These are phyloP conservation scores for Porcisia hertigi DNA, from an alignment of 208 protist genomes.

Conservation along the genomic window DNA sequence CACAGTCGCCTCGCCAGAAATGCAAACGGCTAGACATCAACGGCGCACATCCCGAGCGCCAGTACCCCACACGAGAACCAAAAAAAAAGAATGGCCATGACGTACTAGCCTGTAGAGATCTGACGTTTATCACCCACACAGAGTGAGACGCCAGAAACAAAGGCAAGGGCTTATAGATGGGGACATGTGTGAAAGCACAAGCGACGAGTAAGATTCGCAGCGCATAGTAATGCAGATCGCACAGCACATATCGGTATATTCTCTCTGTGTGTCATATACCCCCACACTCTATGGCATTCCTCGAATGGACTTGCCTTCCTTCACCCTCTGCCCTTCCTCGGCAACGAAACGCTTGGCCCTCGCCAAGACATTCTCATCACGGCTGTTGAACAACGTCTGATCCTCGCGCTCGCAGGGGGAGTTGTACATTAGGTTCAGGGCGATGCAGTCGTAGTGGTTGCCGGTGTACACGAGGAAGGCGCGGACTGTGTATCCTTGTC, in stretches of 20 bases:
- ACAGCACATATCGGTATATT: not conserved
- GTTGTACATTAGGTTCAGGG: slow-evolving; percentile 82
- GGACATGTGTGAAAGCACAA: too few species aligned
- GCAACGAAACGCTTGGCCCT: slow-evolving; percentile 80
- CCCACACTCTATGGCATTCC: not conserved
- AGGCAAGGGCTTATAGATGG: too few species aligned
- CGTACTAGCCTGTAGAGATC: too few species aligned
- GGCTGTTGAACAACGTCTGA: slow-evolving; percentile 86
- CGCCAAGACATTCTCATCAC: slow-evolving; percentile 72
- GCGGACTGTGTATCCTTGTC: slow-evolving; percentile 74
- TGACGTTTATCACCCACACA: too few species aligned
- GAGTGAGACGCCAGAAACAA: too few species aligned
- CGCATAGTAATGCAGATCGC: not conserved
- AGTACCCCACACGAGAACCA: too few species aligned
- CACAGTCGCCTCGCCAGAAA: too few species aligned
- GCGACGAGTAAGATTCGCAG: too few species aligned
- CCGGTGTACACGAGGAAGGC: slow-evolving; percentile 94
- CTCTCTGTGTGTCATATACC: not conserved
- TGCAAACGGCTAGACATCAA: too few species aligned
- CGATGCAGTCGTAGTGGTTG: slow-evolving; percentile 94
- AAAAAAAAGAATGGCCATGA: too few species aligned
- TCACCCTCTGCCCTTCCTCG: slow-evolving; percentile 65
- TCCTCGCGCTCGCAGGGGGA: slow-evolving; percentile 67
- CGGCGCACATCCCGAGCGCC: too few species aligned
- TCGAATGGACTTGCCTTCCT: slow-evolving; percentile 17